Conservation (phyloP, 768 basidiomycete genomes). For the Boletus insuetus region DNA sequence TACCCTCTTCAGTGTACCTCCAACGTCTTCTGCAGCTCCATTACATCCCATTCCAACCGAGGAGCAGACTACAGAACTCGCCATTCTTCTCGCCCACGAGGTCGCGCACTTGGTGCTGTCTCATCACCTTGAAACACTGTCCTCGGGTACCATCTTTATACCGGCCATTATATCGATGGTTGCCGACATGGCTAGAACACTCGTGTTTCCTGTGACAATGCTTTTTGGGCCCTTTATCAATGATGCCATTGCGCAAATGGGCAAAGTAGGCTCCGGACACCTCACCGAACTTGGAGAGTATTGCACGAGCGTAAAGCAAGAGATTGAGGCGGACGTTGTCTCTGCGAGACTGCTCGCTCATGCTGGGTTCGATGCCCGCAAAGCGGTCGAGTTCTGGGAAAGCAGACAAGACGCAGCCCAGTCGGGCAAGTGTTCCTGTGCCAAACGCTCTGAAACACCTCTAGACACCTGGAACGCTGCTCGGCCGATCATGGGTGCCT, state of each 20-base stretch:
- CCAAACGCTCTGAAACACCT: conserved; percentile 8
- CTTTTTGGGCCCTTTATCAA: conserved; percentile 93
- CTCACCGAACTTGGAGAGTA: conserved; percentile 67
- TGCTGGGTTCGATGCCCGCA: conserved; percentile 85
- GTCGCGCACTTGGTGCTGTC: conserved; percentile 87
- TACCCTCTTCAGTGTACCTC: conserved; percentile 35
- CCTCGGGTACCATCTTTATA: conserved; percentile 76
- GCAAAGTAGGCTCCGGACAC: conserved; percentile 75
- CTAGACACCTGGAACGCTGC: conserved; percentile 17
- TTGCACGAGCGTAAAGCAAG: conserved; percentile 80
- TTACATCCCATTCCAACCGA: conserved; percentile 59
- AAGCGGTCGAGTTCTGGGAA: conserved; percentile 85
- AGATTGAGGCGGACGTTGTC: conserved; percentile 91
- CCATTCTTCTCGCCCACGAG: conserved; percentile 91
- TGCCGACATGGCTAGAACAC: conserved; percentile 71
- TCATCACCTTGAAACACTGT: conserved; percentile 91
- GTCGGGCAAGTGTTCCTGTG: conserved; percentile 21
- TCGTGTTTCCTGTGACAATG: conserved; percentile 89
- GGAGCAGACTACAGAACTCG: conserved; percentile 85
- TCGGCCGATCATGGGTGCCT: conserved; percentile 35
- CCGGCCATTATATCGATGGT: conserved; percentile 77
- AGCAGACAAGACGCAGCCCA: conserved; percentile 37
- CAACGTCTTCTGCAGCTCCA: conserved; percentile 27
- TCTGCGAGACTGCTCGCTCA: conserved; percentile 87
- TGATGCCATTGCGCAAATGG: conserved; percentile 83